Evolutionary conservation across 768 basidiomycete genomes (phyloP), one percentile per base, ranked within the genome.

Genomic region (Rhizopogon vinicolor): DNA sequence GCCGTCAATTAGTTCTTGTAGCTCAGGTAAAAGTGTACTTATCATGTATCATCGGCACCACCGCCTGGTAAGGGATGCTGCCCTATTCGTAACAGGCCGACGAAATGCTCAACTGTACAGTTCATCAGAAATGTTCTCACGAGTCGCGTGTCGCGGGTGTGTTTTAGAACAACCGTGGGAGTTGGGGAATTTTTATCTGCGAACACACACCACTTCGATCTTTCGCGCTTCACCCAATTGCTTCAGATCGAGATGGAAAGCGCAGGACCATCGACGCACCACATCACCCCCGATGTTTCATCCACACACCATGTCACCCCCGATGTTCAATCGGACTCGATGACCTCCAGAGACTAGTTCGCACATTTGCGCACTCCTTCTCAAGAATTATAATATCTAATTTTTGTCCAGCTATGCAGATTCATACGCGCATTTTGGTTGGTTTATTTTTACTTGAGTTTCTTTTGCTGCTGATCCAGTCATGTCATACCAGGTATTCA

Each of bases 371-470:
- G 57, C 64, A 58, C 58, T 58, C 68, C 49, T 58, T 44, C 44
- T 48, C 48, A 61, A 46, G 50, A 62, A 64, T 65, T 75, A 74
- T 79, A 63, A 80, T 68, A 58, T 58, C 41, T 48, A 55, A 25
- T 49, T 51, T 63, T 62, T 62, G 66, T 65, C 62, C 73, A 93
- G 91, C 77, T 93, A 95, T 79, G 93, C 93, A 55, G 93, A 96
- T 72, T 96, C 93, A 22, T 96, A 96, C 69, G 93, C 93, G 37
- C 93, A 95, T 74, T 95, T 95, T 58, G 93, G 93, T 93, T 64
- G 56, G 80, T 69, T 51, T 8, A 44, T 35, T 39, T 59, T 10
- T 22, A 45, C 8, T 57, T n/a, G 35, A 18, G 18, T 41, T 35
- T 41, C 33, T 33, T 18, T 16, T 22, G 22, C 44, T 53, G 18